A percentile compares a stretch with the other conserved stretches of the same genome.
Evolutionary conservation across 441 rosid genomes (phyloP).

Genomic region (Mallotus repandus): DNA sequence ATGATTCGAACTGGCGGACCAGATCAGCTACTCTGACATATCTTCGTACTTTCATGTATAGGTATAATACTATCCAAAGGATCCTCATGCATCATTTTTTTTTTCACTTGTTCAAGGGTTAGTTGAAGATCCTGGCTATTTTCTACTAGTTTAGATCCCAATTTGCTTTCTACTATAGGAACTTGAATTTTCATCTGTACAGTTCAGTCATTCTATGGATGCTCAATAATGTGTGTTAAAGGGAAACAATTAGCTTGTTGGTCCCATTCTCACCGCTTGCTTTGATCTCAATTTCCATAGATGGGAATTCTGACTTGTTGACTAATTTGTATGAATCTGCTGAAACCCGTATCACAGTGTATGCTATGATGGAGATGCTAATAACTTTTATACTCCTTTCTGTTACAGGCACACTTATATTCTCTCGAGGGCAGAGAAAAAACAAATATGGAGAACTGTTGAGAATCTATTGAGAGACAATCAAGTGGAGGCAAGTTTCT

Average conservation of each 20-base stretch:
- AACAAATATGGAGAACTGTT: conserved; percentile 80
- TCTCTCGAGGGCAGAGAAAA: conserved; percentile 68
- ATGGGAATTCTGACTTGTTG: conserved; percentile 5
- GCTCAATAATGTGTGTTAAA: not conserved
- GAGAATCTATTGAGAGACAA: conserved; percentile 81
- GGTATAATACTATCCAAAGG: conserved; percentile 44
- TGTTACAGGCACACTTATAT: conserved; percentile 82
- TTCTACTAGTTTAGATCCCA: not conserved
- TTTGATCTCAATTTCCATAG: not conserved
- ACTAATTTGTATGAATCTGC: conserved; percentile 1
- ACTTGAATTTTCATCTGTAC: not conserved
- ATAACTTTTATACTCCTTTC: conserved; percentile 18
- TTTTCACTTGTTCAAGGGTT: not conserved
- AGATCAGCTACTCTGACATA: conserved; percentile 92
- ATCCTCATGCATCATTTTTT: not conserved
- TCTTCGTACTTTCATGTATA: conserved; percentile 93
- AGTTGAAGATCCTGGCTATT: not conserved
- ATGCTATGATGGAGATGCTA: conserved; percentile 16
- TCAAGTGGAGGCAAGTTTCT: conserved; percentile 91
- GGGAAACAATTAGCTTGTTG: not conserved
- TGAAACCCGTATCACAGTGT: conserved; percentile 6
- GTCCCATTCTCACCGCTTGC: not conserved
- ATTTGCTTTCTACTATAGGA: not conserved
- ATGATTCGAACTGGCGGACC: conserved; percentile 94
- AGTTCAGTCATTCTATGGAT: not conserved